phyloP scores from a whole-genome alignment of 2,329 filamentous ascomycete genomes.

The Helotiales sp. region DNA sequence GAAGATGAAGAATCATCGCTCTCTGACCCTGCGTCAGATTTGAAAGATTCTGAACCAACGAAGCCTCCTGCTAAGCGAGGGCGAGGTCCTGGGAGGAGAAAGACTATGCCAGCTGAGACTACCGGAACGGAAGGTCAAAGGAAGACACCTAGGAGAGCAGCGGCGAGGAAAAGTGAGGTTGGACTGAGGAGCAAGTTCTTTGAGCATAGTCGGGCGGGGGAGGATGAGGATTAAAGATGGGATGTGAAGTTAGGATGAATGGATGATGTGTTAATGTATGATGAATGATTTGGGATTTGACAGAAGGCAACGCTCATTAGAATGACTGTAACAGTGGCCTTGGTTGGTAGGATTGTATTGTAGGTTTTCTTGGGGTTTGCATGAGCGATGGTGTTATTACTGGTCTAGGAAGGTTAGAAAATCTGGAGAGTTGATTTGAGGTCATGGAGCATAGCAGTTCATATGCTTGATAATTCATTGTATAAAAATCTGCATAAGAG shows the following conservation, averaged over 20 bases:
- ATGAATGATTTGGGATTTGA: too few relatives aligned
- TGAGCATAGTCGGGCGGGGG: constrained; percentile 27
- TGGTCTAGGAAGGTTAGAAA: too few relatives aligned
- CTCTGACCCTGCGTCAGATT: constrained; percentile 11
- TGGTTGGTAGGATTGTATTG: not conserved
- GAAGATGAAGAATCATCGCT: constrained; percentile 15
- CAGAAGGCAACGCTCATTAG: not conserved
- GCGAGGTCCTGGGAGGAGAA: constrained; percentile 8
- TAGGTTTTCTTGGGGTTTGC: not conserved
- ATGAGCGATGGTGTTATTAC: not conserved
- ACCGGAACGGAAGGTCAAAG: constrained; percentile 5
- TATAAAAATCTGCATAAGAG: too few relatives aligned
- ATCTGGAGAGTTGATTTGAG: too few relatives aligned
- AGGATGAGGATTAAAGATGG: constrained; percentile 14
- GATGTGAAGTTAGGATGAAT: not conserved
- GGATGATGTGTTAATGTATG: not conserved
- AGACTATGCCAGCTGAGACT: constrained; percentile 6
- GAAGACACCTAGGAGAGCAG: constrained; percentile 29
- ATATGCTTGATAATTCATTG: too few relatives aligned
- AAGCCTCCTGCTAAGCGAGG: constrained; percentile 7
- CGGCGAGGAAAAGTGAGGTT: constrained; percentile 29
- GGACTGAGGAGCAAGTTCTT: constrained; percentile 34
- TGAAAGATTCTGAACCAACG: constrained; percentile 11
- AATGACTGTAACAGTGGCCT: not conserved
- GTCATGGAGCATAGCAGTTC: too few relatives aligned